Evolutionary conservation across 2,329 filamentous ascomycete genomes (phyloP), one percentile per base, ranked within the genome.

Genomic region (Verticillium albo-atrum): DNA sequence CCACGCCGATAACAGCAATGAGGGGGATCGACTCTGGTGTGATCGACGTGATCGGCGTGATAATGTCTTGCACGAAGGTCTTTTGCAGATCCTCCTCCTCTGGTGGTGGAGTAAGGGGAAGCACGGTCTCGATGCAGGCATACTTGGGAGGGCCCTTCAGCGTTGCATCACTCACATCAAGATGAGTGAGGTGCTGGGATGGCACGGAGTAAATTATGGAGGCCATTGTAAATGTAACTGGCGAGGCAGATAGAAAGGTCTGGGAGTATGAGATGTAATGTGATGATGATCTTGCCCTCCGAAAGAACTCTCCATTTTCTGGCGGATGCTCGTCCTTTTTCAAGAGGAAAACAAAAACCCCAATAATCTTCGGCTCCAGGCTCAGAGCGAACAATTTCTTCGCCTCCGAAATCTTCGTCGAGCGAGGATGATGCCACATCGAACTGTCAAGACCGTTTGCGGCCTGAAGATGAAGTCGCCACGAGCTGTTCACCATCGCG

Each of bases 1-100:
- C 81, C 17, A 82, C 78, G 4, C 81, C 81, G 26, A 83, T 78
- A 34, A 83, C 73, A 57, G 78, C 79, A 4, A 82, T 74, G 5
- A 77, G 61, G 10, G 77, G 72, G 30, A 7, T 27, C 6, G 54
- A n/a, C 10, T 47, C 35, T 47, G 23, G 34, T 3, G 54, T 28
- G 54, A 56, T 56, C 15, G 54, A 35, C 15, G 54, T 28, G 54
- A 56, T 56, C 15, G 54, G 54, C 15, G 34, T 42, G 52, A 14
- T 32, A 25, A 32, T 54, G 52, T 54, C 52, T 54, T 27, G 23
- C 15, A 10, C 23, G 52, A 32, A n/a, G 52, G 27, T 54, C 52
- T 54, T 32, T 3, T 54, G 52, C 52, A 34, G 10, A 32, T 47
- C 42, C 20, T 54, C 52, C 28, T 54, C 52, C 28, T 54, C 52